Evolutionary conservation across 2,329 filamentous ascomycete species (phyloP).

Genomic region (Rhynchosporium secalis): DNA sequence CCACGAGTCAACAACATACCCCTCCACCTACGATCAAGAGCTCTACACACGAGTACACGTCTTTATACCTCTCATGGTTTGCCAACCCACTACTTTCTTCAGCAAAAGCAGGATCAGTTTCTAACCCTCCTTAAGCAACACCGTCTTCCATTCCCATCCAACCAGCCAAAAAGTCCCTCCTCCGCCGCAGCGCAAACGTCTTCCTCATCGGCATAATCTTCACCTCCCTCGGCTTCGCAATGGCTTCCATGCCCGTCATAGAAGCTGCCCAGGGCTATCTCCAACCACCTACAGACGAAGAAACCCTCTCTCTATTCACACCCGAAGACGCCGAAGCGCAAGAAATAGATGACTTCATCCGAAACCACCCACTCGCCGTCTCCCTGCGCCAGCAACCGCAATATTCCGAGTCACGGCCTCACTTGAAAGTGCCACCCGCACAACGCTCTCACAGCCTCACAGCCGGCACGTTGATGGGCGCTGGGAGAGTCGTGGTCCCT

Average conservation of each 20-base stretch:
- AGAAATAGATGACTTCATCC: slow-evolving; percentile 72
- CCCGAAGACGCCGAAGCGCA: slow-evolving; percentile 52
- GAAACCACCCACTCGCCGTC: slow-evolving; percentile 71
- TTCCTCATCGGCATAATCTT: slow-evolving; percentile 50
- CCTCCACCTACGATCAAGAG: slow-evolving; percentile 9
- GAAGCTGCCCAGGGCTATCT: slow-evolving; percentile 50
- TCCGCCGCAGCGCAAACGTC: slow-evolving; percentile 49
- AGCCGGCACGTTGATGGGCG: slow-evolving; percentile 73
- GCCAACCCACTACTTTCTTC: background rate
- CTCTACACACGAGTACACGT: slow-evolving; percentile 6
- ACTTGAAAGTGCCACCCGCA: slow-evolving; percentile 76
- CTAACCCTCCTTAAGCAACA: background rate
- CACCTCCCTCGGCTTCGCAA: slow-evolving; percentile 54
- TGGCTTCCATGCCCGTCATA: slow-evolving; percentile 55
- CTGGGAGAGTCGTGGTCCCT: slow-evolving; percentile 75
- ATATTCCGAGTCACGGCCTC: slow-evolving; percentile 76
- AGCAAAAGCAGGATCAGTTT: background rate
- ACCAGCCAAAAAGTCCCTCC: slow-evolving; percentile 41
- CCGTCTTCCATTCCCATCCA: slow-evolving; percentile 14
- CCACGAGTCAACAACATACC: slow-evolving; percentile 8
- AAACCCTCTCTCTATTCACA: slow-evolving; percentile 67
- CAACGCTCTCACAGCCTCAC: slow-evolving; percentile 77
- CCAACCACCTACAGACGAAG: slow-evolving; percentile 65
- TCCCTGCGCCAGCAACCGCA: slow-evolving; percentile 65
- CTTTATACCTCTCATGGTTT: slow-evolving; percentile 9